Evolutionary conservation across 2,329 filamentous ascomycete genomes (phyloP), one percentile per base, ranked within the genome.

Genomic region (Pseudogymnoascus sp.): DNA sequence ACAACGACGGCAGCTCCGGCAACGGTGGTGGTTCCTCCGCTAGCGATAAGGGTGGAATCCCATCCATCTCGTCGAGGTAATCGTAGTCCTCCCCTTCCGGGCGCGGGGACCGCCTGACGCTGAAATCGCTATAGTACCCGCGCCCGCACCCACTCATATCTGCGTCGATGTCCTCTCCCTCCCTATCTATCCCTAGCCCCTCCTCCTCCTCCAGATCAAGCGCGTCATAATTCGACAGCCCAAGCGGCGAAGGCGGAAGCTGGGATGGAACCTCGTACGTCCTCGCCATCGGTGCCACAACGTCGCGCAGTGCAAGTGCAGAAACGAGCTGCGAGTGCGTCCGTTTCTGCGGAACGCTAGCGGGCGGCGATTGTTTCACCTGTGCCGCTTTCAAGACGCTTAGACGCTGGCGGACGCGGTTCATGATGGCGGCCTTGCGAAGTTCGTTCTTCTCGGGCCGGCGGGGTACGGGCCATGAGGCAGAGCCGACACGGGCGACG

Each of bases 371-470:
- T 25, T 23, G 34, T 37, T 39, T 37, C 34, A 34, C 60, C 37
- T 61, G 60, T n/a, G 19, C 60, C 25, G 62, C 54, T 61, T 68
- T 72, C 28, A 66, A 68, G 1, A 68, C 67, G 60, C 76, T 75
- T 23, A 84, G 75, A 3, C 79, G 77, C 64, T 79, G 76, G 16
- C 84, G 77, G 7, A 87, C 77, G 8, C 82, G 75, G 69, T 90
- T 90, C 73, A 89, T 79, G 64, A 89, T 84, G 5, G 87, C 87
- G 19, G 84, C 85, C 61, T 88, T 85, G 23, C 86, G 79, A 13
- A 90, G 77, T n/a, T 77, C 74, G 21, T 77, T 77, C 66, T 82
- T 80, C 31, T 80, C 77, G 16, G 81, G 75, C 1, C 78, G 76
- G 63, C 77, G 79, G 41, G 81, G 79, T 62, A 76, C 79, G n/a